Base-by-base conservation (phyloP, 768 basidiomycete species). In the Artomyces pyxidatus region DNA sequence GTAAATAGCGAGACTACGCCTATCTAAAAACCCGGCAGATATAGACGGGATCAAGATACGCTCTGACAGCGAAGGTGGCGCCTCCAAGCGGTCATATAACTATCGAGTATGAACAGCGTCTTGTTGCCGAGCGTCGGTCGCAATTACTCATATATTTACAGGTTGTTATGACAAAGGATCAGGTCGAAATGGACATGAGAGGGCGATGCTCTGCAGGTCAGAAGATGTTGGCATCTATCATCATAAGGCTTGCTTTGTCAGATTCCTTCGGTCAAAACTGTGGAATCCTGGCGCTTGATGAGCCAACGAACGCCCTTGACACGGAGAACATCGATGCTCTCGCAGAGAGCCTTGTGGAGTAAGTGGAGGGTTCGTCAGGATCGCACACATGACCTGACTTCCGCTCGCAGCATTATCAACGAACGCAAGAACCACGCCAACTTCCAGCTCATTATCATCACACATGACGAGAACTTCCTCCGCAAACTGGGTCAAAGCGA, bases 151-250 rank as follows among this genome's bases (percentile, higher is more conserved):
- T n/a, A n/a, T n/a, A n/a, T 30, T 39, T 29, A 48, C 63, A 95
- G 92, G 92, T 97, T 50, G 95, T 98, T 56, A 98, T 99, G 95
- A 90, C 87, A 45, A 99, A 99, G 70, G 94, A 97, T 63, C 88
- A 93, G 60, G 94, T 97, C 6, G 95, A 98, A 67, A 93, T 99
- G 88, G 96, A 98, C 67, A 99, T 99, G 96, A 83, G 96, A 49
- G 96, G 96, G 22, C 81, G 96, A 54, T 99, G 96, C 68, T 93
- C 89, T 14, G 96, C 96, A 1, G 96, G 96, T 0, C 96, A 99
- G 68, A 99, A 99, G 70, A 97, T 98, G 78, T 71, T 99, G 50
- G 96, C 95, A 9, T 94, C 90, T 19, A 97, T 98, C 66, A 91
- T 98, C 67, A 98, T 99, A 60, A 83, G 96, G 6, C 81, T 99